phyloP scores from a whole-genome alignment of 192 early-diverging fungal genomes.

The Kickxella alabastrina region DNA sequence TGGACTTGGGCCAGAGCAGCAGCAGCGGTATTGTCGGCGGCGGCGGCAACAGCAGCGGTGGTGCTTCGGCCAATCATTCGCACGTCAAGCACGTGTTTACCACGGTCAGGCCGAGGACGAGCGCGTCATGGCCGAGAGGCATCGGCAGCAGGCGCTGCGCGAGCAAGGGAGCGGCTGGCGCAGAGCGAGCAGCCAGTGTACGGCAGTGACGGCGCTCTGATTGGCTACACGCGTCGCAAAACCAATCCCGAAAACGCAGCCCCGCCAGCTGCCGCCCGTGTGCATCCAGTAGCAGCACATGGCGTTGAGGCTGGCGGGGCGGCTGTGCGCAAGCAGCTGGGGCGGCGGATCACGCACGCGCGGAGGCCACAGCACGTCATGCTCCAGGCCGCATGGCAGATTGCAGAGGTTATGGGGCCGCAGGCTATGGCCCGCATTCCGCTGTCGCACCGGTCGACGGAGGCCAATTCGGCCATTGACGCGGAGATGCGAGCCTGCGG shows the following conservation, averaged over 20 bases:
- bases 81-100: constrained; percentile 50
- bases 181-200: constrained; percentile 6
- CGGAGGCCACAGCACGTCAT: constrained; percentile 28
- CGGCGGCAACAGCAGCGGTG: neutral
- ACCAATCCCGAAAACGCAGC: constrained; percentile 2
- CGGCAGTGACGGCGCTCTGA: constrained; percentile 39
- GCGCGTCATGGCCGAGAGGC: constrained; percentile 35
- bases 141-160: constrained; percentile 32
- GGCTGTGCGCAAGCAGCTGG: constrained; percentile 32
- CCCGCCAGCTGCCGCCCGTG: neutral
- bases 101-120: constrained; percentile 46
- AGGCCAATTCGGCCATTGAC: constrained; percentile 5
- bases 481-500: neutral
- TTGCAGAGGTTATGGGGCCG: constrained; percentile 23
- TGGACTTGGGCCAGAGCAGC: constrained; percentile 41
- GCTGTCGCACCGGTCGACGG: neutral
- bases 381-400: constrained; percentile 39
- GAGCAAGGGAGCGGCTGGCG: constrained; percentile 39
- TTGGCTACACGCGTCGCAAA: constrained; percentile 32
- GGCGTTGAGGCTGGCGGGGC: neutral
- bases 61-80: constrained; percentile 6
- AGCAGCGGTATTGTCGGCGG: neutral
- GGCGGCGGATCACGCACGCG: constrained; percentile 44
- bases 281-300: constrained; percentile 1
- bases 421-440: constrained; percentile 9